These are phyloP conservation scores for Thuja plicata DNA, from an alignment of 83 land plant genomes.

Conservation along the genomic window DNA sequence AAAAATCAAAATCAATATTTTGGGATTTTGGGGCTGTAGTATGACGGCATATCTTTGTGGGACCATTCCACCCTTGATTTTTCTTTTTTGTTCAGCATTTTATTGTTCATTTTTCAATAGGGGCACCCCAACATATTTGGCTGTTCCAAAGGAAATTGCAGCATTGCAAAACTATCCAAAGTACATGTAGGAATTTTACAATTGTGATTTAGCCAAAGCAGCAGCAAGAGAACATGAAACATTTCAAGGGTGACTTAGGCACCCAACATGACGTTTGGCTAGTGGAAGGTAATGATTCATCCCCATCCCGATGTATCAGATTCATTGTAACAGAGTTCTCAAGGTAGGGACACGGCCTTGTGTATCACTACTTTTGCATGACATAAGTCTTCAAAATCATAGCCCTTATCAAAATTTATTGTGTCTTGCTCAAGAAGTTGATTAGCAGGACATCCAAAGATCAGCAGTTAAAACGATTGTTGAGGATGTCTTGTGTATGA, in stretches of 20 bases:
- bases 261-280: background rate
- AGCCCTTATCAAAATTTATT: no score
- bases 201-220: background rate
- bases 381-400: background rate
- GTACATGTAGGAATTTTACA: background rate
- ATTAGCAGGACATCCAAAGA: background rate
- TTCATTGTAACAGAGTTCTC: background rate
- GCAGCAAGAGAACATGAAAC: background rate
- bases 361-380: background rate
- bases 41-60: background rate
- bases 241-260: background rate
- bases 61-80: background rate
- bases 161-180: background rate
- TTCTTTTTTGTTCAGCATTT: background rate
- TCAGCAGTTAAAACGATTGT: background rate
- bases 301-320: background rate
- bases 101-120: background rate
- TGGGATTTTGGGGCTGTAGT: background rate
- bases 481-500: background rate
- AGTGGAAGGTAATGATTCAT: background rate
- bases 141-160: background rate
- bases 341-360: background rate
- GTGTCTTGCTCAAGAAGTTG: background rate
- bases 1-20: no score
- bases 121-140: background rate